phyloP scores from a whole-genome alignment of 352 stramenopile species.

The Globisporangium uncinulatum region DNA sequence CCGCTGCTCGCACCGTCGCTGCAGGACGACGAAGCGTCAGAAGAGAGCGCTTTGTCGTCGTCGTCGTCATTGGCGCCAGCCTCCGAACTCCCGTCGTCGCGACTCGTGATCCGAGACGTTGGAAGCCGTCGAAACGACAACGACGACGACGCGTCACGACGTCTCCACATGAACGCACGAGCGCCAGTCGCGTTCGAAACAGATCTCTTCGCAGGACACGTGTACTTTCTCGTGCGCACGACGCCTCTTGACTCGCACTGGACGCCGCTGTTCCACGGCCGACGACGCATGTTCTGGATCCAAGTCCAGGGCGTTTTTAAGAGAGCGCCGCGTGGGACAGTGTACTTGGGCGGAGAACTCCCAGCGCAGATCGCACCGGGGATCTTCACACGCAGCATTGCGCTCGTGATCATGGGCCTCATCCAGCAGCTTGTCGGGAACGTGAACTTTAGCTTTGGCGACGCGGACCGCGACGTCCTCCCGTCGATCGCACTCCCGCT shows the following conservation, averaged over 20 bases:
- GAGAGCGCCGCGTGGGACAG: conserved; percentile 31
- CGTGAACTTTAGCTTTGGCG: conserved; percentile 72
- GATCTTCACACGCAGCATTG: conserved; percentile 73
- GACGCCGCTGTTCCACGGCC: conserved; percentile 46
- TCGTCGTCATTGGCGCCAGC: neutral
- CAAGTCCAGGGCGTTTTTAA: conserved; percentile 86
- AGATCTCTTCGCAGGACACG: conserved; percentile 74
- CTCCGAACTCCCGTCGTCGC: conserved; percentile 7
- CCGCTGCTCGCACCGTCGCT: neutral
- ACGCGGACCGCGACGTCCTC: conserved; percentile 25
- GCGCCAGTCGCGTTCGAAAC: conserved; percentile 78
- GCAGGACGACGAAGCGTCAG: neutral
- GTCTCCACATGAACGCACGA: conserved; percentile 54
- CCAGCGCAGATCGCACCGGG: conserved; percentile 52
- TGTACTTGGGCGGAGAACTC: conserved; percentile 76
- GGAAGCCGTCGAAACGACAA: conserved; percentile 8
- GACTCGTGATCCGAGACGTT: conserved; percentile 37
- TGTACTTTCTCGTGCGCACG: conserved; percentile 81
- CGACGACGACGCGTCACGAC: neutral
- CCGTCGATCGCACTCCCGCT: conserved; percentile 70
- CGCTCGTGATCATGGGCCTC: conserved; percentile 70
- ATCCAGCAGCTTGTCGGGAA: conserved; percentile 59
- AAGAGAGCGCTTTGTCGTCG: neutral
- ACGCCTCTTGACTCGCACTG: conserved; percentile 46
- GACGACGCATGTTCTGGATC: conserved; percentile 84